Percentiles rank a stretch among this genome's conserved stretches.
phyloP scores from a whole-genome alignment of 2,329 filamentous ascomycete genomes.

The Dothideomycetidae sp. region DNA sequence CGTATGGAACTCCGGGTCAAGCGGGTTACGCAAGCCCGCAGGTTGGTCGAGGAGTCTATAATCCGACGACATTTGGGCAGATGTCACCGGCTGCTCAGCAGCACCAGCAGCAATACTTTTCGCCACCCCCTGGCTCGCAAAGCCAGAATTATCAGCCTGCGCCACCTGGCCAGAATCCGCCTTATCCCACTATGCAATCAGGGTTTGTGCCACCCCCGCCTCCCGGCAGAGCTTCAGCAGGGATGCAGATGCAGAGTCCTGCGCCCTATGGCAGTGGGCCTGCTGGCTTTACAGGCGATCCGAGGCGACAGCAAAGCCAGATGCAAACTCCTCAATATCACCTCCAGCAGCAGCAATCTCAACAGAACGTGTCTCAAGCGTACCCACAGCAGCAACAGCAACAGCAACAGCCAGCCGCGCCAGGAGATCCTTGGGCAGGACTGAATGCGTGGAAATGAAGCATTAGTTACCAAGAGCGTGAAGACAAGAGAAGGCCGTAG shows the following conservation, averaged over 20 bases:
- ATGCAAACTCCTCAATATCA: no score
- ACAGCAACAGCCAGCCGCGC: conserved; percentile 25
- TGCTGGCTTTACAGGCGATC: conserved; percentile 40
- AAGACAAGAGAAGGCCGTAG: no score
- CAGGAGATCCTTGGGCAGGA: conserved; percentile 53
- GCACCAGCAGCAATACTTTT: conserved; percentile 40
- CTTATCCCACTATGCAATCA: conserved; percentile 36
- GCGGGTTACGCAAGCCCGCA: conserved; percentile 9
- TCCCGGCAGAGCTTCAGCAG: conserved; percentile 45
- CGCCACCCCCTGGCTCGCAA: conserved; percentile 29
- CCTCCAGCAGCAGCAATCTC: no score
- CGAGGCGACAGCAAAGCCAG: conserved; percentile 30
- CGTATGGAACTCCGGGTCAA: conserved; percentile 6
- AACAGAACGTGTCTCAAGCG: no score
- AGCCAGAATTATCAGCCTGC: conserved; percentile 20
- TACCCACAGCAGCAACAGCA: conserved; percentile 27
- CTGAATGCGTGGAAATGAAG: conserved; percentile 55
- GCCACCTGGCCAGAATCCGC: conserved; percentile 18
- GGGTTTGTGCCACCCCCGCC: conserved; percentile 55
- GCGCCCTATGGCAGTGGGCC: conserved; percentile 37
- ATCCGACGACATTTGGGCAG: conserved; percentile 33
- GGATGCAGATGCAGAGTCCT: conserved; percentile 33
- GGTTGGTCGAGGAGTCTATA: conserved; percentile 24
- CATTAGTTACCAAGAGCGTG: no score
- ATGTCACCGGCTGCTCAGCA: conserved; percentile 39